Base-by-base conservation (phyloP, 495 filamentous ascomycete genomes). In the Daldinia loculata region DNA sequence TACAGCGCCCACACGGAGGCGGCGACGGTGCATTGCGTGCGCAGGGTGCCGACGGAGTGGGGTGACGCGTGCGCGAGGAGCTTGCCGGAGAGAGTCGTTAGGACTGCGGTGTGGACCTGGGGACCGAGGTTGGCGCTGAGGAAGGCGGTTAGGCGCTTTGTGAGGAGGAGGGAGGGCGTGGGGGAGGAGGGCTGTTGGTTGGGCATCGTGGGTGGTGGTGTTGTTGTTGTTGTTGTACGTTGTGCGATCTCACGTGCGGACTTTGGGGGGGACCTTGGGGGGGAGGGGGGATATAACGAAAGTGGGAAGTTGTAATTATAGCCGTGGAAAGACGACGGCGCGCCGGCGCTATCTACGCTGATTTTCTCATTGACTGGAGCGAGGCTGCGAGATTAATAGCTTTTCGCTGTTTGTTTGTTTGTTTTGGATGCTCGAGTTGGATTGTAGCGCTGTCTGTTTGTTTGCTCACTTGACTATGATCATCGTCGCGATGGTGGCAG, bases 11-110 rank as follows among this genome's bases (percentile, higher is more conserved):
- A 84, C 11, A 85, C 76, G 3, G 79, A 82, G 38, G 83, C 81
- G 34, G 83, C 83, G 48, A 85, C 82, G 70, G 81, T 84, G 72
- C 79, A 80, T 56, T 84, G 82, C 4, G 82, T 79, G 51, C 83
- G 80, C 48, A 85, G 78, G 45, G 78, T 73, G 68, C 72, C 66
- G 43, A 82, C 81, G 41, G 79, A 73, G 45, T 82, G 71, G 36
- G 72, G 71, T 50, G 79, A 82, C 6, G 83, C 82, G 65, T 85
- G 81, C 26, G 83, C 80, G 72, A 85, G 81, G 57, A 85, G 80
- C 61, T 81, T 81, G 62, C 83, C 83, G n/a, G 76, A 77, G 14
- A 79, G 78, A 6, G 82, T 84, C 32, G 81, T 83, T 45, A 85
- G 77, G 50, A 80, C 80, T 26, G 77, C 77, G 4, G 79, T 79